Base-by-base conservation (phyloP, 2,329 filamentous ascomycete species). In the Peltaster fructicola region DNA sequence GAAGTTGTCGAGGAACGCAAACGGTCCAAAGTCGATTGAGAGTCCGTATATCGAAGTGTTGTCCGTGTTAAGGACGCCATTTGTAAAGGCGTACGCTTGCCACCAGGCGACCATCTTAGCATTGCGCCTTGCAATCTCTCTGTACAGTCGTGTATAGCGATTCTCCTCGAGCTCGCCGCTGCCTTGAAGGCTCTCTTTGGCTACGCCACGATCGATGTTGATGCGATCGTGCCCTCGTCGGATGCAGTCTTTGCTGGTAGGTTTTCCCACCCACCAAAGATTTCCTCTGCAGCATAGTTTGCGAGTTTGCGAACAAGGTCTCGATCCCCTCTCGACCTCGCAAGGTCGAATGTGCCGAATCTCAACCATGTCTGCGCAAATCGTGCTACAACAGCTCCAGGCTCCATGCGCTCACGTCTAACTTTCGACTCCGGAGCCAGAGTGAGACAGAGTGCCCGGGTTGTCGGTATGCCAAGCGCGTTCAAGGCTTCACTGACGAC, bases 31-130 rank as follows among this genome's bases (percentile, higher is more conserved):
- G 52, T 98, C 88, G 34, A 98, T 75, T 5, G 76, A 85, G 0
- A 98, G 56, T 1, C 88, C 88, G 27, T 73, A 73, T 24, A 98
- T 65, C 0, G 82, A 92, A 0, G 88, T 98, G 49, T 98, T 98
- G 47, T 98, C 88, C 0, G 88, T 95, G 52, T 98, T 98, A 30
- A 98, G 60, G 4, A 98, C 88, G 22, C 88, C 88, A 43, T 98
- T 98, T 65, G 91, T 95, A 56, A 98, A 98, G n/a, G 81, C 88
- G 44, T 95, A 95, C 0, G 81, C 82, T 56, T 98, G 90, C 85
- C 88, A 95, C 37, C 75, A 68, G 7, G 88, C 88, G 2, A 95
- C 84, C 0, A 78, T 90, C 30, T 65, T 61, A 1, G 88, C 88
- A 45, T 93, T 98, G 15, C 79, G 68, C 20, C 81, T 70, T 4